Evolutionary conservation across 768 basidiomycete genomes (phyloP).

Genomic region (Crepidotus variabilis): DNA sequence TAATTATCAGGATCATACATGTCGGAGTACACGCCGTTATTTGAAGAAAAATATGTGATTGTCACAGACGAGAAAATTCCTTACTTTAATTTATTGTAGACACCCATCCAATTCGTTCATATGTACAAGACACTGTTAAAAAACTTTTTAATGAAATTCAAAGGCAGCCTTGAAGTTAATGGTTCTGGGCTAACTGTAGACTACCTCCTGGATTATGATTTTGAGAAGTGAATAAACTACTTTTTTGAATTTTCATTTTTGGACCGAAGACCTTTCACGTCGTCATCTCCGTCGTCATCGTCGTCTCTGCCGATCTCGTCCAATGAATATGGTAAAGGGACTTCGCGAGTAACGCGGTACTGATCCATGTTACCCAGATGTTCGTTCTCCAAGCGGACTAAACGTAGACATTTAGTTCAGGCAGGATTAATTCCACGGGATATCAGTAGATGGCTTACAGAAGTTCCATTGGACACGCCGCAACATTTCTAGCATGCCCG

Average conservation of each 20-base stretch:
- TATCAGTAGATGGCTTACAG: constrained; percentile 42
- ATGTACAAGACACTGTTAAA: too few relatives aligned
- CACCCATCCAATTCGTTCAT: too few relatives aligned
- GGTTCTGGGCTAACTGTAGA: too few relatives aligned
- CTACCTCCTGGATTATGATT: too few relatives aligned
- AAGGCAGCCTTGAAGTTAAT: too few relatives aligned
- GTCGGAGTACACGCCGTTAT: constrained; percentile 55
- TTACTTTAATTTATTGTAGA: background rate
- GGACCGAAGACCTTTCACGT: background rate
- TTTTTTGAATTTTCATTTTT: too few relatives aligned
- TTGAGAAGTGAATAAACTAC: too few relatives aligned
- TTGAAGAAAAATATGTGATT: constrained; percentile 12
- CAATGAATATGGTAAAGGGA: constrained; percentile 75
- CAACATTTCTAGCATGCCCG: constrained; percentile 69
- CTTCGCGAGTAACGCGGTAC: constrained; percentile 83
- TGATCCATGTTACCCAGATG: constrained; percentile 92
- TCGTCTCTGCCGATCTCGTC: constrained; percentile 48
- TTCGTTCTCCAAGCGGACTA: constrained; percentile 59
- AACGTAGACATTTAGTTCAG: background rate
- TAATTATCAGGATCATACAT: constrained; percentile 42
- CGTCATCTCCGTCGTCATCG: constrained; percentile 34
- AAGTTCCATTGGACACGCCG: constrained; percentile 92
- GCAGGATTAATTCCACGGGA: background rate
- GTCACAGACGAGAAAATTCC: background rate
- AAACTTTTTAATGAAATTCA: too few relatives aligned